A percentile compares a stretch with the other conserved stretches of the same genome.
Conservation (phyloP, 192 early-diverging fungal species). For the Obelidium mucronatum region DNA sequence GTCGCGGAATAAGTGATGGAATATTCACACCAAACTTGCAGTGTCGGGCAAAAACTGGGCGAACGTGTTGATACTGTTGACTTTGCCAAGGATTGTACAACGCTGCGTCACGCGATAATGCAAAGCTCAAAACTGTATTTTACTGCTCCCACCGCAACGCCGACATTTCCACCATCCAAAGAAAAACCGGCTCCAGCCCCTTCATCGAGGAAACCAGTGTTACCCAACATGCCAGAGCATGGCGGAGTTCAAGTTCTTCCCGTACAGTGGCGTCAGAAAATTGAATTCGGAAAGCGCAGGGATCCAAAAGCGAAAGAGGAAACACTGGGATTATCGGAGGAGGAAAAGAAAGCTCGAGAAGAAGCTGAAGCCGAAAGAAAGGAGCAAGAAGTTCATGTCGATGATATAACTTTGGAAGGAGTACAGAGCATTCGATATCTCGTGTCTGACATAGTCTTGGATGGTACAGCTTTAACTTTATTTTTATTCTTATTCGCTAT, state of each 20-base stretch:
- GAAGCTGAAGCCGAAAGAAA: conserved; percentile 59
- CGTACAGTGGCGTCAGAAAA: conserved; percentile 82
- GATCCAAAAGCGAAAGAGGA: conserved; percentile 17
- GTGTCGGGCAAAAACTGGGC: conserved; percentile 83
- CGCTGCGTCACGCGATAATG: conserved; percentile 73
- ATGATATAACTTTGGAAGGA: conserved; percentile 82
- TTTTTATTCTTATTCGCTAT: conserved; percentile 34
- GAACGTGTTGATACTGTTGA: conserved; percentile 75
- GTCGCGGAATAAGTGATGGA: background rate
- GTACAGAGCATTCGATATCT: conserved; percentile 81
- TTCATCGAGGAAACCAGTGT: conserved; percentile 33
- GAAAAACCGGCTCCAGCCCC: conserved; percentile 12
- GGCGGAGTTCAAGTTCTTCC: conserved; percentile 79
- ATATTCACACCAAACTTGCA: too few relatives aligned
- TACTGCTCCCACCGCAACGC: conserved; percentile 16
- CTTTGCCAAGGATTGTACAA: conserved; percentile 73
- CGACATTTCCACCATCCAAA: conserved; percentile 33
- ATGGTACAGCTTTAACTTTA: conserved; percentile 61
- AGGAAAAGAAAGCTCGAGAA: conserved; percentile 44
- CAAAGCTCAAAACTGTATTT: conserved; percentile 48
- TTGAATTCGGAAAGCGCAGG: conserved; percentile 73
- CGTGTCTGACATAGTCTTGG: conserved; percentile 84
- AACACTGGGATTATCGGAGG: conserved; percentile 8
- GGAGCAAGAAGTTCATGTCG: conserved; percentile 70
- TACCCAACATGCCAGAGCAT: conserved; percentile 44